phyloP scores from a whole-genome alignment of 2,329 filamentous ascomycete species.

The Dendrostoma leiphaemia region DNA sequence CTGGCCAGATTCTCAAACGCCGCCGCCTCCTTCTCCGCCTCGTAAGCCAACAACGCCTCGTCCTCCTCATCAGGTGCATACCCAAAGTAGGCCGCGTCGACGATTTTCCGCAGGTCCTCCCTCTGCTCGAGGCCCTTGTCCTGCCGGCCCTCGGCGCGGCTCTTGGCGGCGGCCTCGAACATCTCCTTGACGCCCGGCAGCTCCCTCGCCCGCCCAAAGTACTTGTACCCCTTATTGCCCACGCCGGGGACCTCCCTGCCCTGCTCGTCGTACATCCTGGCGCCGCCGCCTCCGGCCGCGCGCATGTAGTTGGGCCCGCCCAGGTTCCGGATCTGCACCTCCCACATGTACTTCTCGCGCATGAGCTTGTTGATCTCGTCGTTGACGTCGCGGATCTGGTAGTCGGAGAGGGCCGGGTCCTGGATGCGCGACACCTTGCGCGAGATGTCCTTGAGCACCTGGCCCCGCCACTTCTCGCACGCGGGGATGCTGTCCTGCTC shows the following conservation, averaged over 20 bases:
- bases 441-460: conserved; percentile 94
- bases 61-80: conserved; percentile 94
- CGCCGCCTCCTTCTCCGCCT: conserved; percentile 79
- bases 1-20: conserved; percentile 67
- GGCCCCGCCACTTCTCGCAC: conserved; percentile 97
- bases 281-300: conserved; percentile 34
- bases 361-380: conserved; percentile 99
- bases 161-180: conserved; percentile 73
- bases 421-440: conserved; percentile 97
- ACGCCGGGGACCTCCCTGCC: conserved; percentile 70
- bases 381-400: conserved; percentile 95
- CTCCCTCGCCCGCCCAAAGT: conserved; percentile 88
- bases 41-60: conserved; percentile 74
- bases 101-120: conserved; percentile 68
- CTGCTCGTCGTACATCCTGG: conserved; percentile 70
- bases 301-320: conserved; percentile 98
- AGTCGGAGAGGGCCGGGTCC: conserved; percentile 86
- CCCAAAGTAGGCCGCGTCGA: conserved; percentile 94
- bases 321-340: conserved; percentile 89
- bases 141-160: conserved; percentile 43
- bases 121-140: conserved; percentile 64
- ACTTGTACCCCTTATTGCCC: conserved; percentile 86
- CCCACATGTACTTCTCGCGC: conserved; percentile 99
- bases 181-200: conserved; percentile 94
- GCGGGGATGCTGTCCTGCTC: conserved; percentile 78